Percentiles rank a stretch among this genome's conserved stretches.
Conservation (phyloP, 1,284 basidiomycete species). For the Ganoderma meredithae region DNA sequence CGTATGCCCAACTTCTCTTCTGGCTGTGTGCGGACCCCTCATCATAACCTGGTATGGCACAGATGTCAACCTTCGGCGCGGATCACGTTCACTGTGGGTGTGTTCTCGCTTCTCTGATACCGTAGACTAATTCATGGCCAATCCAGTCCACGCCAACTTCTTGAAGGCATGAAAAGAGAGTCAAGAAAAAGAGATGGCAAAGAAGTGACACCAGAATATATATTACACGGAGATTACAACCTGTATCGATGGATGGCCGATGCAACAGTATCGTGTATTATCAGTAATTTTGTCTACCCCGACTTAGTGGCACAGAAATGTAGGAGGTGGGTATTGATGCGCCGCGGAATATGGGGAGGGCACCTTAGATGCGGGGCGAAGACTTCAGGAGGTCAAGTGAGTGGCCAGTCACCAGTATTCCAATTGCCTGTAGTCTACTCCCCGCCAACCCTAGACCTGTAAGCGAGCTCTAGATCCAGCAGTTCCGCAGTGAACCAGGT, state of each 20-base stretch:
- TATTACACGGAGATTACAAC: constrained; percentile 19
- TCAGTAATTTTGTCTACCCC: constrained; percentile 6
- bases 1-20: constrained; percentile 47
- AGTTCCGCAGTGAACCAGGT: constrained; percentile 71
- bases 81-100: constrained; percentile 52
- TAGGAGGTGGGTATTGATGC: neutral
- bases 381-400: neutral
- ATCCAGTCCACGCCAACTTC: constrained; percentile 78
- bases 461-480: constrained; percentile 63
- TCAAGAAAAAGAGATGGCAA: neutral
- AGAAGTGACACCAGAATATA: constrained; percentile 27
- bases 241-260: constrained; percentile 26
- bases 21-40: neutral
- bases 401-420: neutral
- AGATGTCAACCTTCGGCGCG: constrained; percentile 75
- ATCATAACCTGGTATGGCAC: constrained; percentile 4
- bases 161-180: constrained; percentile 61
- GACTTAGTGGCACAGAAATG: neutral
- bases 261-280: constrained; percentile 18
- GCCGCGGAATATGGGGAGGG: neutral
- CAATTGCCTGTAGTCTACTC: constrained; percentile 20
- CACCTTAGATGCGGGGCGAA: neutral
- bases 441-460: constrained; percentile 58
- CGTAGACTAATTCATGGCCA: constrained; percentile 13
- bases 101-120: neutral